phyloP scores from a whole-genome alignment of 495 filamentous ascomycete genomes.

The Margaritispora aquatica region DNA sequence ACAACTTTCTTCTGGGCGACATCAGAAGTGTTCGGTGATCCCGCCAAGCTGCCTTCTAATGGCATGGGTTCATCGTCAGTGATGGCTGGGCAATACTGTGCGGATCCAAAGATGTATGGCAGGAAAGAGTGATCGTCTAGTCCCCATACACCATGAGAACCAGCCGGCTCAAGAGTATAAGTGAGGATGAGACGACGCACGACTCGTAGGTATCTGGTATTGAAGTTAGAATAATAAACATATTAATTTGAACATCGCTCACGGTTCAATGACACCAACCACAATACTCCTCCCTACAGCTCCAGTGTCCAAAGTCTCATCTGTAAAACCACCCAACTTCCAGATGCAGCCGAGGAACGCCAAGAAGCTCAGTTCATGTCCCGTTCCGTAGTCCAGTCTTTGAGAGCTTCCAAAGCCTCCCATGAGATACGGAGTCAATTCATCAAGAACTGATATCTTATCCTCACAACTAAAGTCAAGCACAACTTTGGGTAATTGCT shows the following conservation, averaged over 20 bases:
- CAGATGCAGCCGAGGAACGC: conserved; percentile 86
- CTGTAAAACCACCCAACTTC: conserved; percentile 77
- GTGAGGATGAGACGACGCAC: conserved; percentile 80
- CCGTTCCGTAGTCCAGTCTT: conserved; percentile 90
- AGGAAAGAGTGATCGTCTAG: conserved; percentile 95
- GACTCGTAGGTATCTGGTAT: conserved; percentile 65
- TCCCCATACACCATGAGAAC: conserved; percentile 94
- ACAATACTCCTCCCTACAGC: conserved; percentile 67
- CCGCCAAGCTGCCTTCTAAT: conserved; percentile 64
- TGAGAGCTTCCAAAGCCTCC: conserved; percentile 86
- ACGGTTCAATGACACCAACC: conserved; percentile 76
- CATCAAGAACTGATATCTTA: conserved; percentile 42
- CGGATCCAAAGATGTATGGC: conserved; percentile 94
- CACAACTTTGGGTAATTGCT: conserved; percentile 51
- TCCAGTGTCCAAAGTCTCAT: conserved; percentile 39
- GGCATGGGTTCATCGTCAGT: conserved; percentile 51
- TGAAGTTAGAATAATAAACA: neutral
- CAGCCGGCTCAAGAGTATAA: conserved; percentile 94
- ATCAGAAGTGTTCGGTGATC: conserved; percentile 62
- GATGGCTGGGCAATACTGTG: conserved; percentile 77
- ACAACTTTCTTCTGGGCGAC: conserved; percentile 63
- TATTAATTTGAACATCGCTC: conserved; percentile 30
- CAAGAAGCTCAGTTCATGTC: conserved; percentile 90
- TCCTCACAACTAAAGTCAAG: conserved; percentile 15
- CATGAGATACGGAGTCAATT: conserved; percentile 74